Base-by-base conservation (phyloP, 2,329 filamentous ascomycete genomes). In the Pyrenochaeta sp. region DNA sequence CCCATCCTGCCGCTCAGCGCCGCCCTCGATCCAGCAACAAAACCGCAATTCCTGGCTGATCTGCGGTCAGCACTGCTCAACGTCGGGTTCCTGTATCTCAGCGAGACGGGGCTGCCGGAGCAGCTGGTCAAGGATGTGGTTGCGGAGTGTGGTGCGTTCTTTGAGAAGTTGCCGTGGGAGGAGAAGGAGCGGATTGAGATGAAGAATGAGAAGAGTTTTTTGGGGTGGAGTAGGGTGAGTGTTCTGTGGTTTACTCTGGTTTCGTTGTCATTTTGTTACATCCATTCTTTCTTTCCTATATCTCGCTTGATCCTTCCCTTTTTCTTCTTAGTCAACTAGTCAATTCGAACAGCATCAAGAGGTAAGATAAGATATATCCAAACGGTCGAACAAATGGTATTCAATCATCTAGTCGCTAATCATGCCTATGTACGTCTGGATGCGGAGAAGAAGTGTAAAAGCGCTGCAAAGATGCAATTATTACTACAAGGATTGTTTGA, bases 41-140 rank as follows among this genome's bases (percentile, higher is more conserved):
- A 94, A 72, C 81, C 87, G 2, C 74, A 74, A 21, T 94, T 96
- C 60, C 80, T 95, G 0, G 71, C 75, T 1, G 78, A 89, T 40
- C 79, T 96, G 21, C 86, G 88, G 11, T 77, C 88, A 69, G 89
- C 89, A 0, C 74, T 96, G 21, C 82, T 96, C 60, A 87, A 93
- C 67, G 88, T 95, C n/a, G 90, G 90, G 2, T 96, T 96, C 63
- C 71, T 95, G 15, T 96, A 96, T 63, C 81, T 96, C 49, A 87
- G 86, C 64, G 91, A 95, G 63, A 86, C 89, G 15, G 68, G 68
- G 6, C 30, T 68, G 36, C 77, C 86, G 4, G 80, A 86, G 11
- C 75, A 81, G 26, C 73, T 93, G 38, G 84, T 88, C 57, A 63
- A 81, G 17, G 72, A 80, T 49, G 88, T 93, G 18, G 84, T 90